A percentile compares a stretch with the other conserved stretches of the same genome.
Conservation (phyloP, 441 rosid species). For the Cnidoscolus chayamansa region DNA sequence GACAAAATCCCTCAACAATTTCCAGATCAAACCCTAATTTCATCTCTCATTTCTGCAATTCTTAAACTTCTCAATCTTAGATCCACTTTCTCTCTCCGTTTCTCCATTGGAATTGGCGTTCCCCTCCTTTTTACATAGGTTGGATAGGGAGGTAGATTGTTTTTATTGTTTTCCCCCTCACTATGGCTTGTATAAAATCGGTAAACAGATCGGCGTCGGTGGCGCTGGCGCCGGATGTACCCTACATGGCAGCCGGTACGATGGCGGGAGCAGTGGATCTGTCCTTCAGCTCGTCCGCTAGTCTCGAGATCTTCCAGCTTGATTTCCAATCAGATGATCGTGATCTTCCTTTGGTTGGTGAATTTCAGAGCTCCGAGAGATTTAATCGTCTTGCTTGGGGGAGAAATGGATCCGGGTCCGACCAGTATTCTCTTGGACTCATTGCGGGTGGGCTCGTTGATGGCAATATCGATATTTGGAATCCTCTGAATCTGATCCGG, state of each 20-base stretch:
- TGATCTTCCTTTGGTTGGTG: constrained; percentile 71
- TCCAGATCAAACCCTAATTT: constrained; percentile 30
- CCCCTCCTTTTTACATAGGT: neutral
- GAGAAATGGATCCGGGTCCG: constrained; percentile 74
- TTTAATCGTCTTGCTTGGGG: constrained; percentile 97
- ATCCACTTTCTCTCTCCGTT: constrained; percentile 1
- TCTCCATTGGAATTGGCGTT: constrained; percentile 5
- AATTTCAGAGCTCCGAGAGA: constrained; percentile 85
- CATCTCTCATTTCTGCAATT: neutral
- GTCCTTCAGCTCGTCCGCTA: constrained; percentile 92
- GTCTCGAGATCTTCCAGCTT: constrained; percentile 88
- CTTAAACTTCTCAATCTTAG: neutral
- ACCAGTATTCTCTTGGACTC: constrained; percentile 69
- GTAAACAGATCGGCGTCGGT: constrained; percentile 90
- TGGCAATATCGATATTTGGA: constrained; percentile 87
- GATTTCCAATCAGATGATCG: constrained; percentile 92
- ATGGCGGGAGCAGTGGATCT: constrained; percentile 99
- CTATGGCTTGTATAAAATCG: constrained; percentile 87
- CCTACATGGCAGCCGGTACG: constrained; percentile 97
- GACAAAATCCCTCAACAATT: neutral
- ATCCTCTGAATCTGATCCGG: constrained; percentile 77
- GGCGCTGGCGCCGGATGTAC: constrained; percentile 88
- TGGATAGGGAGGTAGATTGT: neutral
- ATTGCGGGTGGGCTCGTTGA: constrained; percentile 97
- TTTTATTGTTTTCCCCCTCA: neutral